Conservation (phyloP, 345 rosid species). For the Jatropha curcas region DNA sequence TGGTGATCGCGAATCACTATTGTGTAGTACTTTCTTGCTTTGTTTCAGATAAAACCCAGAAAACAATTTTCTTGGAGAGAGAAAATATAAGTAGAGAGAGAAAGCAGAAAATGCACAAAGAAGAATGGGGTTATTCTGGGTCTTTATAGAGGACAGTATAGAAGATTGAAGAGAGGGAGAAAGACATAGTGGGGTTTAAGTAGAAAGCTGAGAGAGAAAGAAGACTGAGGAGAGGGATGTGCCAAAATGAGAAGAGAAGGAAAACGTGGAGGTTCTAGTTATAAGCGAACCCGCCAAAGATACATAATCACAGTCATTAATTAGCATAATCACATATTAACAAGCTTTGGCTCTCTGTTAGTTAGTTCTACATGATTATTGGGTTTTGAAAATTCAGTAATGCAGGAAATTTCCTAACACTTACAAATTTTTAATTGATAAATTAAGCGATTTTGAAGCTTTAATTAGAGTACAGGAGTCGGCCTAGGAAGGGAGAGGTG, state of each 20-base stretch:
- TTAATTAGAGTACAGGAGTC: background rate
- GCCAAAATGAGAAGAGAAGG: background rate
- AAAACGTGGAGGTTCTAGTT: constrained; percentile 14
- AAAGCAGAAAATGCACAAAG: constrained; percentile 1
- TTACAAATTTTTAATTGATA: too few species aligned
- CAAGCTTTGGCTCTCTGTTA: too few species aligned
- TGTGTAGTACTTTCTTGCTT: too few species aligned
- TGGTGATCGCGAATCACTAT: background rate
- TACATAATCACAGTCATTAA: background rate
- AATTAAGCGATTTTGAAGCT: too few species aligned
- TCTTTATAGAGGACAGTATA: background rate
- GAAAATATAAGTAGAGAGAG: too few species aligned
- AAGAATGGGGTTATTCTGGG: background rate
- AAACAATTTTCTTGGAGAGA: background rate
- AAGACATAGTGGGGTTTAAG: too few species aligned
- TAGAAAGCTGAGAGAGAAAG: too few species aligned
- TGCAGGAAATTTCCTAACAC: too few species aligned
- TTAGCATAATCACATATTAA: too few species aligned
- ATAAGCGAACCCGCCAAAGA: background rate
- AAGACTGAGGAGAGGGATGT: background rate
- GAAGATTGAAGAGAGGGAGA: background rate
- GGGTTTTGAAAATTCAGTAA: too few species aligned
- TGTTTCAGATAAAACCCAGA: constrained; percentile 1
- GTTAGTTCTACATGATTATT: too few species aligned
- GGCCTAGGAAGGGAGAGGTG: background rate